phyloP scores from a whole-genome alignment of 106 monocot genomes.

The Xerophyta viscosa region DNA sequence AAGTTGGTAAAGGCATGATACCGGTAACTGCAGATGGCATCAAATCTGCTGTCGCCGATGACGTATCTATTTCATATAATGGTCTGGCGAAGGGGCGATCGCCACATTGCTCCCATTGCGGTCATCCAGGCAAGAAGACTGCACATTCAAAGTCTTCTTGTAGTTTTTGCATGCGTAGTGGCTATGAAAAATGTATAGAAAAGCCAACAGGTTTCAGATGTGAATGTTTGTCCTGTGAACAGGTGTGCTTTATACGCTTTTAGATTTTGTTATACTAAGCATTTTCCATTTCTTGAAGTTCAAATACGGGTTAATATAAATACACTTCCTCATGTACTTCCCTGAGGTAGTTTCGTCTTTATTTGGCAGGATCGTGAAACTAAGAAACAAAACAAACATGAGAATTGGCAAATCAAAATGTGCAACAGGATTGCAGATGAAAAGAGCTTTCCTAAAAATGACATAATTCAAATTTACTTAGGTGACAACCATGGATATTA shows the following conservation, averaged over 20 bases:
- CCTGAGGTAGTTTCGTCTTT: slow-evolving; percentile 5
- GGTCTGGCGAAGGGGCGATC: slow-evolving; percentile 20
- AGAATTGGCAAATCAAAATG: slow-evolving; percentile 76
- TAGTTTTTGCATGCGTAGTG: slow-evolving; percentile 37
- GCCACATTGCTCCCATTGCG: slow-evolving; percentile 82
- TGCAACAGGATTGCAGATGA: slow-evolving; percentile 69
- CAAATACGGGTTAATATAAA: no score
- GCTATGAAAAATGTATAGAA: slow-evolving; percentile 46
- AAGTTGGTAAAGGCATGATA: slow-evolving; percentile 46
- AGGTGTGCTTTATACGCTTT: slow-evolving; percentile 28
- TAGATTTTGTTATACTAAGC: neutral
- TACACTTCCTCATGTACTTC: no score
- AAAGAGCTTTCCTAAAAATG: slow-evolving; percentile 68
- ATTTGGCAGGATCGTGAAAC: slow-evolving; percentile 36
- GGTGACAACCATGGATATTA: slow-evolving; percentile 27
- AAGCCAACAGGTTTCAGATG: slow-evolving; percentile 87
- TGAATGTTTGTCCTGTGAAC: slow-evolving; percentile 42
- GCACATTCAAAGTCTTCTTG: slow-evolving; percentile 53
- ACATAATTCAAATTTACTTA: slow-evolving; percentile 79
- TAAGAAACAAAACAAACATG: slow-evolving; percentile 59
- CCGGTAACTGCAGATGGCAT: slow-evolving; percentile 6
- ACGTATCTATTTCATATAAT: slow-evolving; percentile 11
- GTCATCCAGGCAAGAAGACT: slow-evolving; percentile 81
- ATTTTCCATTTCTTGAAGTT: no score
- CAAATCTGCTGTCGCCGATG: slow-evolving; percentile 14